Conservation (phyloP, 2,329 filamentous ascomycete species). For the Colletotrichum sp. region DNA sequence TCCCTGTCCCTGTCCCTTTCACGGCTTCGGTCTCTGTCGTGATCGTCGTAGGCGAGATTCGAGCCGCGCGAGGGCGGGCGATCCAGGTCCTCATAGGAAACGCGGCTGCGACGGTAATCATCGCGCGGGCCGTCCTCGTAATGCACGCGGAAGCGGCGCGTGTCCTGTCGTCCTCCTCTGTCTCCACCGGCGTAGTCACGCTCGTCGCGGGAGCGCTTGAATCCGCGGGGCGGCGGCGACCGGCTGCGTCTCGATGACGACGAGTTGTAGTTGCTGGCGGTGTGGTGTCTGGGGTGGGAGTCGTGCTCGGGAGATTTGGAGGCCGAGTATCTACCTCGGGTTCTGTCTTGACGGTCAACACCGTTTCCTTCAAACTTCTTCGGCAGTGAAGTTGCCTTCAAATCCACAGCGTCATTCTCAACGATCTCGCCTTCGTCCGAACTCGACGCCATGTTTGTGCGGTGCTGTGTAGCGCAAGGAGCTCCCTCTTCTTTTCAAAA, state of each 20-base stretch:
- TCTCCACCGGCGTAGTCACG: slow-evolving; percentile 49
- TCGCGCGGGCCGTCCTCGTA: slow-evolving; percentile 63
- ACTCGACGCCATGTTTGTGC: slow-evolving; percentile 48
- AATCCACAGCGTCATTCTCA: slow-evolving; percentile 68
- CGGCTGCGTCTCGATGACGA: slow-evolving; percentile 47
- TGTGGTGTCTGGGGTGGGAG: slow-evolving; percentile 40
- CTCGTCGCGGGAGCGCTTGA: slow-evolving; percentile 71
- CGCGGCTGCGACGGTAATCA: slow-evolving; percentile 50
- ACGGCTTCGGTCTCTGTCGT: slow-evolving; percentile 48
- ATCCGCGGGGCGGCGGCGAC: slow-evolving; percentile 57
- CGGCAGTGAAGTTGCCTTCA: slow-evolving; percentile 89
- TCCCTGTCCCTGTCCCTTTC: slow-evolving; percentile 35
- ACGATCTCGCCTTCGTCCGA: slow-evolving; percentile 89
- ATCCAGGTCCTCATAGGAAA: slow-evolving; percentile 63
- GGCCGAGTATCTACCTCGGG: slow-evolving; percentile 62
- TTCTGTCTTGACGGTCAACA: slow-evolving; percentile 94
- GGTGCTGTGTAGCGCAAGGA: background rate
- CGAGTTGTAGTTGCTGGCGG: slow-evolving; percentile 26
- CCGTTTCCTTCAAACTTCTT: slow-evolving; percentile 75
- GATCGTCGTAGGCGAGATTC: slow-evolving; percentile 53
- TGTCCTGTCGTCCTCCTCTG: slow-evolving; percentile 49
- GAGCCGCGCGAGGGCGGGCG: slow-evolving; percentile 48
- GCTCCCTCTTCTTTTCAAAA: background rate
- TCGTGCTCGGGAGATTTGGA: slow-evolving; percentile 60
- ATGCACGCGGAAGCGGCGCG: slow-evolving; percentile 64